Conservation (phyloP, 164 flowering plant genomes). For the Aristolochia contorta region DNA sequence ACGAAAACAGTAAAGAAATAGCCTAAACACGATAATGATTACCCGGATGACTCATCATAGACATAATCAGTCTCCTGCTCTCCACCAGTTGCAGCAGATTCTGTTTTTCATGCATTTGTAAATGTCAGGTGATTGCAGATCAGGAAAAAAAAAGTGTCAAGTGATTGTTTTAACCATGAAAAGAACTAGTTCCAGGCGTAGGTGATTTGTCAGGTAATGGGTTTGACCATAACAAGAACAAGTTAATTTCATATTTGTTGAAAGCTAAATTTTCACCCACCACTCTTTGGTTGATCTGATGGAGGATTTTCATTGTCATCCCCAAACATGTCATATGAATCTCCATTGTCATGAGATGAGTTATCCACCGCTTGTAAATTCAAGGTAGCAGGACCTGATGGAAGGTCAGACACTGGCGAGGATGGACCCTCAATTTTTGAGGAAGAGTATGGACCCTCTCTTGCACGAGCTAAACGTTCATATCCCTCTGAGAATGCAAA, state of each 20-base stretch:
- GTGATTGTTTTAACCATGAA: neutral
- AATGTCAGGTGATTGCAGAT: too few species aligned
- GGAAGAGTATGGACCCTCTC: too few species aligned
- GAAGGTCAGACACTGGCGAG: constrained; percentile 10
- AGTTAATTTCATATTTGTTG: constrained; percentile 21
- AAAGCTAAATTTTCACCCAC: constrained; percentile 14
- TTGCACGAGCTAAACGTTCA: constrained; percentile 58
- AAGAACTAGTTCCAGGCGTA: too few species aligned
- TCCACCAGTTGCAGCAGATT: constrained; percentile 29
- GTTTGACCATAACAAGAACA: neutral
- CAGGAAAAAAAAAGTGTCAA: too few species aligned
- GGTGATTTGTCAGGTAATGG: neutral
- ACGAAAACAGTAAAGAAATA: neutral
- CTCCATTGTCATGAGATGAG: constrained; percentile 25
- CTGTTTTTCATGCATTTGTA: too few species aligned
- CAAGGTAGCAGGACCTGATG: constrained; percentile 12
- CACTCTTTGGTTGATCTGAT: constrained; percentile 18
- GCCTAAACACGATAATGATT: constrained; percentile 3
- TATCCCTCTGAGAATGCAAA: constrained; percentile 62
- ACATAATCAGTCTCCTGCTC: constrained; percentile 57
- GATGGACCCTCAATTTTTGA: too few species aligned
- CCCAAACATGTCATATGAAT: constrained; percentile 73
- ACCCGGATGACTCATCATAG: constrained; percentile 93
- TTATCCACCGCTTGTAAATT: constrained; percentile 16
- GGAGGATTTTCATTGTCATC: constrained; percentile 51